Evolutionary conservation across 345 rosid genomes (phyloP), one percentile per base, ranked within the genome.

Genomic region (Arabidopsis suecica): DNA sequence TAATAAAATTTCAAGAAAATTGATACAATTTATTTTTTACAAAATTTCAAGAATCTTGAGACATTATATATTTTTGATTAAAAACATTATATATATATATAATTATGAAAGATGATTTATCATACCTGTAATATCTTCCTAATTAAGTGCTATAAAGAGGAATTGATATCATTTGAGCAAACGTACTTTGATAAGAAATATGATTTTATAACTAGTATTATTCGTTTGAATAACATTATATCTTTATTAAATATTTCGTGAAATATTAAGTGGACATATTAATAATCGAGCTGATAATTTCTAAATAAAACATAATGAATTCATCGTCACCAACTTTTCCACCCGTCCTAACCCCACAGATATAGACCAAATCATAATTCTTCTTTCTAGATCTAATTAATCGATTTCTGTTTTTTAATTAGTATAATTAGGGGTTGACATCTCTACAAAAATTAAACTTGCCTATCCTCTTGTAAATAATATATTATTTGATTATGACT

Each of bases 321-420:
- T 77, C 80, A 47, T 40, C 61, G 80, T 77, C 80, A 77, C 76
- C 80, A 77, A 71, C 80, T 77, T 77, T 77, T 54, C 68, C 72
- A 71, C 76, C 76, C 55, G 76, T 37, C 45, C 7, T 47, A 77
- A 58, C 72, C 76, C 76, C 72, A 69, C 75, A 55, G 59, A 76
- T 45, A 53, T 76, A 69, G 80, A 76, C 80, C 80, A 77, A 77
- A 77, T 70, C 60, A 70, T 64, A 47, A 56, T 56, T 41, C 45
- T 56, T 69, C 45, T 70, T 47, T 77, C 3, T 77, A 64, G 61
- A 70, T 66, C 66, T 63, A 41, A 70, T 77, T 77, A 63, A 49
- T 73, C 61, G 30, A 37, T 48, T 64, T 70, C 7, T 77, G 6
- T 36, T 68, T 68, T 68, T 55, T 45, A 61, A 70, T 55, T 77